Evolutionary conservation across 2,329 filamentous ascomycete species (phyloP).

Genomic region (Aspergillaceae sp.): DNA sequence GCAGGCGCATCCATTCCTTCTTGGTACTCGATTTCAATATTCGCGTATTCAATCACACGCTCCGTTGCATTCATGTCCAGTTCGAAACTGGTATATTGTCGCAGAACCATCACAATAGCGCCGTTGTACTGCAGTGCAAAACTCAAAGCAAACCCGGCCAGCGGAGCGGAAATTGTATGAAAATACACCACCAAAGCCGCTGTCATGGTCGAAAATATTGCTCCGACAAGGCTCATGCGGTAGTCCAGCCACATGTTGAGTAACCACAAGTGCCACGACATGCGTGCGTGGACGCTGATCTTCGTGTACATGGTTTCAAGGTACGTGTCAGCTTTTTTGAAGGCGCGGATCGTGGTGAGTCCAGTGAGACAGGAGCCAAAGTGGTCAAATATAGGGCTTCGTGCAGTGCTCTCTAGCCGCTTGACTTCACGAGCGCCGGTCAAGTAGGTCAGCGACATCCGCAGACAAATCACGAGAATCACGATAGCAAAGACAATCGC

Average conservation of each 20-base stretch:
- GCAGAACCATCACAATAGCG: constrained; percentile 59
- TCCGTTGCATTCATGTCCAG: constrained; percentile 73
- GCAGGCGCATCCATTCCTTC: constrained; percentile 55
- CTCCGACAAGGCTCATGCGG: constrained; percentile 64
- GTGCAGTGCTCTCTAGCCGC: constrained; percentile 64
- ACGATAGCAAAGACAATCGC: constrained; percentile 54
- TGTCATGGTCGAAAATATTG: constrained; percentile 58
- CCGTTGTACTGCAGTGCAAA: constrained; percentile 65
- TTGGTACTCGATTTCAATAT: constrained; percentile 58
- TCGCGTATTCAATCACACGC: constrained; percentile 65
- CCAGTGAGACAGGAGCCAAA: constrained; percentile 65
- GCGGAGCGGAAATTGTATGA: constrained; percentile 55
- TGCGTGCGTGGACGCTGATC: constrained; percentile 58
- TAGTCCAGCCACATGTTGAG: constrained; percentile 72
- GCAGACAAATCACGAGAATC: constrained; percentile 49
- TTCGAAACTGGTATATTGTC: constrained; percentile 63
- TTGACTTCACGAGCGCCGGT: constrained; percentile 51
- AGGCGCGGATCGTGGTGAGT: constrained; percentile 67
- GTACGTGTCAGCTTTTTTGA: constrained; percentile 59
- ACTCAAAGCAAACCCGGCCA: constrained; percentile 67
- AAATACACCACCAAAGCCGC: constrained; percentile 56
- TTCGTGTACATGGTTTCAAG: constrained; percentile 59
- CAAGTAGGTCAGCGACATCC: constrained; percentile 56
- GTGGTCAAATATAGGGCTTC: constrained; percentile 70
- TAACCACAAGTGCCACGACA: constrained; percentile 59